These are phyloP conservation scores for Aspergillus transmontanensis DNA, from an alignment of 2,329 filamentous ascomycete species.

Conservation along the genomic window DNA sequence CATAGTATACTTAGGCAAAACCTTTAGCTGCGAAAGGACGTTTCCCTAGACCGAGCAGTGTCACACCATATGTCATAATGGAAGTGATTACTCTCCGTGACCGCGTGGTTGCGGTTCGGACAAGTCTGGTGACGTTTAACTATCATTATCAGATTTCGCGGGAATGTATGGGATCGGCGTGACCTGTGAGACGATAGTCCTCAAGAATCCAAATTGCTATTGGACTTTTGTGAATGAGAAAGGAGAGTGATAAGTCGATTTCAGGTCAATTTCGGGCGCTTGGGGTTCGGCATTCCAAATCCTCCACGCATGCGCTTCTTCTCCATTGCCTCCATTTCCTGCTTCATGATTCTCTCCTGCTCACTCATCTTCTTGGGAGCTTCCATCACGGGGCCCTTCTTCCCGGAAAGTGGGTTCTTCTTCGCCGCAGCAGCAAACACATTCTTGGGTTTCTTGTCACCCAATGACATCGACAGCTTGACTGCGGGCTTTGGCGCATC, in stretches of 20 bases:
- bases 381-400: conserved; percentile 62
- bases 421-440: conserved; percentile 66
- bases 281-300: conserved; percentile 34
- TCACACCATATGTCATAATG: not conserved
- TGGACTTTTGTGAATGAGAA: not conserved
- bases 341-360: conserved; percentile 85
- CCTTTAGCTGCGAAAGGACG: not conserved
- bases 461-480: conserved; percentile 66
- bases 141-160: not conserved
- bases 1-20: not conserved
- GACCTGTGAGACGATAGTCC: not conserved
- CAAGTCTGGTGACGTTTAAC: not conserved
- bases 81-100: not conserved
- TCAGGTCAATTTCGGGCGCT: conserved; percentile 39
- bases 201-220: not conserved
- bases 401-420: conserved; percentile 71
- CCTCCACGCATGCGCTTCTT: conserved; percentile 58
- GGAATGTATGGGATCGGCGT: not conserved
- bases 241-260: not conserved
- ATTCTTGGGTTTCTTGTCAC: conserved; percentile 57
- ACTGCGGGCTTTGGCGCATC: conserved; percentile 24
- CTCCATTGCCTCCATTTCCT: conserved; percentile 66
- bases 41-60: not conserved
- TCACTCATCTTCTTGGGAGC: conserved; percentile 84
- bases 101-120: not conserved